Evolutionary conservation across 768 basidiomycete species (phyloP).

Genomic region (Tulasnella sp.): DNA sequence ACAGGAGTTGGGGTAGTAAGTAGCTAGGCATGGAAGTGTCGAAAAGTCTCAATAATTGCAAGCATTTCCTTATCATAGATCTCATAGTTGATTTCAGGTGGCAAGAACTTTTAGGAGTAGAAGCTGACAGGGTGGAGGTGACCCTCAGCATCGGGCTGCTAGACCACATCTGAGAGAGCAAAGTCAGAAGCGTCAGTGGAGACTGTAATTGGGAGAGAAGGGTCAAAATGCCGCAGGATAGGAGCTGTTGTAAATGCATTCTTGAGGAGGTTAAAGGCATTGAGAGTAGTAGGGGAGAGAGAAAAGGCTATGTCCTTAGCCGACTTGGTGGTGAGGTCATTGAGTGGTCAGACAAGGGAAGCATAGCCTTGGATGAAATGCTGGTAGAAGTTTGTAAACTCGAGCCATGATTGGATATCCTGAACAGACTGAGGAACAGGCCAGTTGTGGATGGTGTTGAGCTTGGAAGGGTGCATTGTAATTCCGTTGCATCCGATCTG

Average conservation of each 20-base stretch:
- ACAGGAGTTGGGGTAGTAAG: conserved; percentile 11
- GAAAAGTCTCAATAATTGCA: conserved; percentile 19
- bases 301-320: background rate
- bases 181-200: conserved; percentile 18
- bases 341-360: conserved; percentile 14
- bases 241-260: conserved; percentile 17
- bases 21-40: conserved; percentile 16
- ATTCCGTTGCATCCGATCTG: conserved; percentile 14
- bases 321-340: background rate
- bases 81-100: conserved; percentile 19
- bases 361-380: conserved; percentile 21
- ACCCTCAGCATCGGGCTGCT: background rate
- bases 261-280: background rate
- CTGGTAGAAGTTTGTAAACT: conserved; percentile 23
- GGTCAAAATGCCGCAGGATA: conserved; percentile 16
- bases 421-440: conserved; percentile 19
- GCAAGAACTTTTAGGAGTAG: background rate
- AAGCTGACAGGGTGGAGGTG: conserved; percentile 14
- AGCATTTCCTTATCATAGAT: conserved; percentile 26
- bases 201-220: background rate
- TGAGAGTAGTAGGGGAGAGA: background rate
- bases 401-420: conserved; percentile 22
- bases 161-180: conserved; percentile 16
- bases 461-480: conserved; percentile 22
- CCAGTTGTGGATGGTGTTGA: conserved; percentile 22